Conservation (phyloP, 352 stramenopile species). For the Phytophthora litchii region DNA sequence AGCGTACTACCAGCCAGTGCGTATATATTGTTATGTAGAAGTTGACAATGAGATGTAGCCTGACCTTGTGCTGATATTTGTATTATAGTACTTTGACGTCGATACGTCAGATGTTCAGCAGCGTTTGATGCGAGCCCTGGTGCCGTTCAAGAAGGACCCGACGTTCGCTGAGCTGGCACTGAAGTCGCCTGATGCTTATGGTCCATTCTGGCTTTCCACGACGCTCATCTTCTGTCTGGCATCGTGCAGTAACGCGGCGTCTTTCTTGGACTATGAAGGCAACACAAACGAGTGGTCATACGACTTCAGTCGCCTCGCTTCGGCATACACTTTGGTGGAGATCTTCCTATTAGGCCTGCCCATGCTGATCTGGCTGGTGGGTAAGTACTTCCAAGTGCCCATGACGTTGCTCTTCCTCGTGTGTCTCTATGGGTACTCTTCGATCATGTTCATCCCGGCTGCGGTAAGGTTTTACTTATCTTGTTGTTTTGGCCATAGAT, state of each 20-base stretch:
- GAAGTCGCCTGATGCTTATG: conserved; percentile 74
- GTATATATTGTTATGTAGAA: conserved; percentile 17
- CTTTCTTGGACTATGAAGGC: conserved; percentile 75
- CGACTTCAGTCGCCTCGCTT: conserved; percentile 82
- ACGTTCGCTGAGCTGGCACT: conserved; percentile 77
- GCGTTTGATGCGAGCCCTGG: conserved; percentile 67
- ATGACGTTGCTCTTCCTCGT: conserved; percentile 84
- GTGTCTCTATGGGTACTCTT: conserved; percentile 88
- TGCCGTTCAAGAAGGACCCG: conserved; percentile 88
- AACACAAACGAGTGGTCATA: conserved; percentile 75
- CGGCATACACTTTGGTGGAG: conserved; percentile 79
- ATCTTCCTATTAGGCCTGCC: conserved; percentile 78
- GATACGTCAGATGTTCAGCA: conserved; percentile 84
- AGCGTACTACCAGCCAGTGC: conserved; percentile 82
- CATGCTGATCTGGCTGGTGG: conserved; percentile 76
- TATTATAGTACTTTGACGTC: conserved; percentile 83
- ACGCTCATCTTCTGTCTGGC: conserved; percentile 89
- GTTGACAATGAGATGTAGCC: background rate
- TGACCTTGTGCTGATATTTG: conserved; percentile 5
- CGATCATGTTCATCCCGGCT: conserved; percentile 81
- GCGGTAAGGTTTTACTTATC: conserved; percentile 44
- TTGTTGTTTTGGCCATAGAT: conserved; percentile 6
- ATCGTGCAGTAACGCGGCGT: conserved; percentile 85
- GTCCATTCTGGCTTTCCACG: conserved; percentile 83
- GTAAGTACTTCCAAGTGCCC: conserved; percentile 79